phyloP scores from a whole-genome alignment of 2,329 filamentous ascomycete species.

The Elsinoe australis region DNA sequence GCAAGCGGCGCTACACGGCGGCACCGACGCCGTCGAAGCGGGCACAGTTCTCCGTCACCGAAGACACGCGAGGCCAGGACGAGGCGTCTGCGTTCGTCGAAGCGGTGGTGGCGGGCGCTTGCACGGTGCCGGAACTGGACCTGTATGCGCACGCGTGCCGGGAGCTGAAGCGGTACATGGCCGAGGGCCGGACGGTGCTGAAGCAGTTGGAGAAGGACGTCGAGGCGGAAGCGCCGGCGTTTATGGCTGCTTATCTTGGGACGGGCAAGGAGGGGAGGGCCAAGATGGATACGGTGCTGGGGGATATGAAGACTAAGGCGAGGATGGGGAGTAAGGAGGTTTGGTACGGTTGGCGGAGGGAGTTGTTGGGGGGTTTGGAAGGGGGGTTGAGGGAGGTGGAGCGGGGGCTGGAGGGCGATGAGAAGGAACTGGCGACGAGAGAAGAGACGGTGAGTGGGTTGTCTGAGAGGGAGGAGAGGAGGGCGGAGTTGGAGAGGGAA shows the following conservation, averaged over 20 bases:
- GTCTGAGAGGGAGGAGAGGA: slow-evolving; percentile 54
- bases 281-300: slow-evolving; percentile 93
- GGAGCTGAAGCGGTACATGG: slow-evolving; percentile 94
- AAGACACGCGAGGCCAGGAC: slow-evolving; percentile 23
- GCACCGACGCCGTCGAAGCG: slow-evolving; percentile 42
- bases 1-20: slow-evolving; percentile 80
- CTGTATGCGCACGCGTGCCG: slow-evolving; percentile 91
- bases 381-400: slow-evolving; percentile 69
- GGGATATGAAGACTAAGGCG: slow-evolving; percentile 91
- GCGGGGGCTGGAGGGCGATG: slow-evolving; percentile 69
- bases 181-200: slow-evolving; percentile 81
- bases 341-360: slow-evolving; percentile 98
- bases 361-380: slow-evolving; percentile 72
- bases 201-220: slow-evolving; percentile 86
- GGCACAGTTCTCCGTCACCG: slow-evolving; percentile 7
- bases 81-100: slow-evolving; percentile 50
- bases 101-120: slow-evolving; percentile 80
- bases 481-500: slow-evolving; percentile 52
- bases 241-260: slow-evolving; percentile 86
- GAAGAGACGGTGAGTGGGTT: slow-evolving; percentile 57
- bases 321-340: slow-evolving; percentile 85
- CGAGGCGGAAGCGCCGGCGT: slow-evolving; percentile 76
- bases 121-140: slow-evolving; percentile 86
- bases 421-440: slow-evolving; percentile 57
- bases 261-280: slow-evolving; percentile 74